phyloP scores from a whole-genome alignment of 495 filamentous ascomycete species.

The Parathielavia appendiculata region DNA sequence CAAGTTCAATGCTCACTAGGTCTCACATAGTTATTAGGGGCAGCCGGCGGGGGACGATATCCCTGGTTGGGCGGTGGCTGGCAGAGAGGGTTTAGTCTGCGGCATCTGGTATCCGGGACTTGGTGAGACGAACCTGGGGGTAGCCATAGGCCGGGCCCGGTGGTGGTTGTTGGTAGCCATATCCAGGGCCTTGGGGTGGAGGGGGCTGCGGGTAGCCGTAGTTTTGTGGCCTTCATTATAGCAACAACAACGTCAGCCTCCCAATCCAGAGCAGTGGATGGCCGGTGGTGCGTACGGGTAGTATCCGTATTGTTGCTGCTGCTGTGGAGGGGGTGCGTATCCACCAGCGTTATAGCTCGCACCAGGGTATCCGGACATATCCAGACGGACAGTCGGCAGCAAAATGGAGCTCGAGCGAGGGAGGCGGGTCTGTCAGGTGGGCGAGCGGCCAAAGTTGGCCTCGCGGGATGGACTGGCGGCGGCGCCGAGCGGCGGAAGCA shows the following conservation, averaged over 20 bases:
- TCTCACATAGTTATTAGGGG: constrained; percentile 31
- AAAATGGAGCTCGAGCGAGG: not conserved
- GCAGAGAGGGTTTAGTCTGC: constrained; percentile 18
- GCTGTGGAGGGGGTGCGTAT: constrained; percentile 30
- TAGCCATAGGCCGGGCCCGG: constrained; percentile 36
- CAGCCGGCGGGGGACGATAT: constrained; percentile 35
- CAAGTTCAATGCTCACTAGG: constrained; percentile 32
- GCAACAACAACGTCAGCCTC: constrained; percentile 5
- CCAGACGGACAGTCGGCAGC: constrained; percentile 4
- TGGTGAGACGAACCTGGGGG: constrained; percentile 21
- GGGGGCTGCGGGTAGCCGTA: constrained; percentile 27
- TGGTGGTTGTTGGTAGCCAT: constrained; percentile 48
- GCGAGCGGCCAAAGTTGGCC: constrained; percentile 3
- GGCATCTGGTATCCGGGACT: constrained; percentile 4
- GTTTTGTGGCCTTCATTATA: constrained; percentile 13
- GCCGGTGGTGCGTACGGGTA: constrained; percentile 33
- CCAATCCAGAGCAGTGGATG: not conserved
- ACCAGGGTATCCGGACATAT: constrained; percentile 40
- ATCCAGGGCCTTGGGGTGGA: constrained; percentile 35
- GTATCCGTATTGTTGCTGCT: constrained; percentile 37
- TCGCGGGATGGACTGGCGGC: not conserved
- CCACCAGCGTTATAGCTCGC: constrained; percentile 38
- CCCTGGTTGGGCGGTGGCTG: constrained; percentile 40
- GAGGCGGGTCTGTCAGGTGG: not conserved
- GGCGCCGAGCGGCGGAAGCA: not conserved